Percentiles rank a stretch among this genome's conserved stretches.
Evolutionary conservation across 495 filamentous ascomycete genomes (phyloP).

Genomic region (Aspergillus leporis): DNA sequence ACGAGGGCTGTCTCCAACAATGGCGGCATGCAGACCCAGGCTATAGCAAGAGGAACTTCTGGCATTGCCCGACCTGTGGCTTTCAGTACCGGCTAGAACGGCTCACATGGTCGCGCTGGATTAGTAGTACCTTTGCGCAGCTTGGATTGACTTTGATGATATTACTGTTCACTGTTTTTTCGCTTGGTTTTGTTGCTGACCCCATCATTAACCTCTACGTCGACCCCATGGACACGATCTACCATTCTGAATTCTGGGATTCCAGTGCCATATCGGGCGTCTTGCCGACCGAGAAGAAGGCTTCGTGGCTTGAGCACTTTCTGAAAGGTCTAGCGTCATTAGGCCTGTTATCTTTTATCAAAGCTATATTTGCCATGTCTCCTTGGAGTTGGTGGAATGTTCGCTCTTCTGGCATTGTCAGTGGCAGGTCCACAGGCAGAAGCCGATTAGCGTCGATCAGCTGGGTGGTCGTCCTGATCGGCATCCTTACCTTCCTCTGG

Average conservation of each 20-base stretch:
- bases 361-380: constrained; percentile 70
- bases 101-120: constrained; percentile 70
- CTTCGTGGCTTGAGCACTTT: constrained; percentile 78
- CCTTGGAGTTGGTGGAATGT: constrained; percentile 78
- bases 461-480: constrained; percentile 75
- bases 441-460: constrained; percentile 73
- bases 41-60: constrained; percentile 69
- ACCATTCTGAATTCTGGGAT: constrained; percentile 38
- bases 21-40: constrained; percentile 79
- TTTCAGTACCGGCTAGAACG: constrained; percentile 83
- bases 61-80: constrained; percentile 84
- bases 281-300: constrained; percentile 44
- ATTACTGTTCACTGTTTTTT: constrained; percentile 67
- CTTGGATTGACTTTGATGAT: constrained; percentile 67
- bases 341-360: constrained; percentile 81
- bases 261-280: constrained; percentile 34
- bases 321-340: constrained; percentile 82
- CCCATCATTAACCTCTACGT: constrained; percentile 88
- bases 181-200: constrained; percentile 88
- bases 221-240: constrained; percentile 63
- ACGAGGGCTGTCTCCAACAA: constrained; percentile 85
- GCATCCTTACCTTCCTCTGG: constrained; percentile 76
- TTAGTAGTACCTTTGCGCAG: constrained; percentile 67
- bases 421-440: constrained; percentile 63
- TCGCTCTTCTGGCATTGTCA: constrained; percentile 51